Evolutionary conservation across 1,139 yeast genomes (phyloP), one percentile per base, ranked within the genome.

Genomic region (Suhomyces panamericanus): DNA sequence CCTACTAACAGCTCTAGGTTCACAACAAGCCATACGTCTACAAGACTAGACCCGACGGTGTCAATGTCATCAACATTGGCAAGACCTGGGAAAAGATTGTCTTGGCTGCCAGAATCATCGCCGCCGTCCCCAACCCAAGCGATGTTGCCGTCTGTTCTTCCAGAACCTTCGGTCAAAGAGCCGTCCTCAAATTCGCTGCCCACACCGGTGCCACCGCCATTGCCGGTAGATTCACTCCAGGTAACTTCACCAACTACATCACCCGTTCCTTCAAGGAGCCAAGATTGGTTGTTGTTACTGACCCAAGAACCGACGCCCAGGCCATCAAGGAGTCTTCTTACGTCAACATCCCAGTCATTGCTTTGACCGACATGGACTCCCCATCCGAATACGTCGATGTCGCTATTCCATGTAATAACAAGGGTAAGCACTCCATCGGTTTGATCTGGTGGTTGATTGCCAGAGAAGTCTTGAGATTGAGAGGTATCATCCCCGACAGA

Each of bases 151-250:
- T 96, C 68, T 88, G 95, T 73, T 91, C 98, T 60, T 89, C 99
- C 69, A 93, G 99, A 85, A 91, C 97, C 67, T 93, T 88, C 81
- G 99, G 99, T 72, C 99, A 95, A 84, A 93, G 99, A 85, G 99
- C 99, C 72, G 99, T 91, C 63, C 86, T 95, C 77, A 95, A 95
- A 84, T 95, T 87, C 72, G 98, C 99, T 74, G 89, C 96, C 68
- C 99, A 95, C 93, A 91, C 99, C 66, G 98, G 99, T 78, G 96
- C 99, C 63, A 91, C 98, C 66, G 95, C 99, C 76, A 91, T 95
- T 80, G 99, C 99, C 66, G 99, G 99, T 79, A 91, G 99, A 83
- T 95, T 95, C 90, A 95, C 99, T 67, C 99, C 99, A 79, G 99
- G 99, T 87, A 86, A 88, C 84, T 95, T 95, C 91, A 95, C 99